These are phyloP conservation scores for Triadica sebifera DNA, from an alignment of 345 rosid species.

Conservation along the genomic window DNA sequence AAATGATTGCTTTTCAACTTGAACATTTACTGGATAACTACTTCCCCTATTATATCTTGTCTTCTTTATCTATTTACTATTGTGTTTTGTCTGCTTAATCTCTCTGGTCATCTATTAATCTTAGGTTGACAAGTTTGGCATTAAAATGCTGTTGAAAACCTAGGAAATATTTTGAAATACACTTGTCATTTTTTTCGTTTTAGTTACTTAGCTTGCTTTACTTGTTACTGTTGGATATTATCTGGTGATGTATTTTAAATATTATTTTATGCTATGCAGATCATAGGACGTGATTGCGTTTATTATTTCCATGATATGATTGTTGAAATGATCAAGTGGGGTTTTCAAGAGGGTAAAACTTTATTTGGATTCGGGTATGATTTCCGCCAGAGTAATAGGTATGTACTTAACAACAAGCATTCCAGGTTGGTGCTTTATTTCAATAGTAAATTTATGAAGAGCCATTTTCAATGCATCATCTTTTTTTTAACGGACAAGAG, in stretches of 20 bases:
- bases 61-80: too few relatives aligned
- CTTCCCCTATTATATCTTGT: too few relatives aligned
- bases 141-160: neutral
- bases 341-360: conserved; percentile 90
- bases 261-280: conserved; percentile 39
- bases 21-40: too few relatives aligned
- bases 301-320: conserved; percentile 96
- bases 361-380: conserved; percentile 97
- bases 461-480: neutral
- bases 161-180: neutral
- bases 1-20: too few relatives aligned
- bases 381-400: conserved; percentile 98
- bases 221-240: neutral
- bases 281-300: conserved; percentile 78
- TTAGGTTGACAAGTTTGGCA: neutral
- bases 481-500: neutral
- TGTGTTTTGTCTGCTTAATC: too few relatives aligned
- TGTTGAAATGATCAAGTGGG: conserved; percentile 88
- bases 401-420: neutral
- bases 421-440: neutral
- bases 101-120: neutral
- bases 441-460: neutral
- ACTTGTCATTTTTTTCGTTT: neutral
- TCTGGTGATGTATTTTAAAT: conserved; percentile 6
- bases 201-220: neutral